A percentile compares a stretch with the other conserved stretches of the same genome.
Conservation (phyloP, 192 early-diverging fungal species). For the Rhizophagus sp. region DNA sequence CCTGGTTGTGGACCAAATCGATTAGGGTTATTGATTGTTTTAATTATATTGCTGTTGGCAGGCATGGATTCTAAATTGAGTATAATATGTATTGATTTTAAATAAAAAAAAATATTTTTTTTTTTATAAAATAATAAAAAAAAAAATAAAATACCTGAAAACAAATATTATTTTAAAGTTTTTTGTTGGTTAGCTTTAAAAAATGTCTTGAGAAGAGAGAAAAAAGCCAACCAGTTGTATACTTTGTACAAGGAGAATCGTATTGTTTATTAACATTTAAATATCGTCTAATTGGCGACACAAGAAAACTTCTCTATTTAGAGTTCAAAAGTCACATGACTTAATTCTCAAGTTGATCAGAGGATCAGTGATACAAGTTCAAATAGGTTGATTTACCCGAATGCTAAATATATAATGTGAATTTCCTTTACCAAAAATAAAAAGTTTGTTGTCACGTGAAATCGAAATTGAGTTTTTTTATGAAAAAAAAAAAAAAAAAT, state of each 20-base stretch:
- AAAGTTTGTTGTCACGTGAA: neutral
- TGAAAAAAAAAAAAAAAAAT: too few species aligned
- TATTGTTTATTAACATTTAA: neutral
- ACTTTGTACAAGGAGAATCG: neutral
- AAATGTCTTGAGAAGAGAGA: neutral
- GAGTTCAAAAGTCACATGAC: neutral
- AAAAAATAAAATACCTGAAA: neutral
- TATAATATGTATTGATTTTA: neutral
- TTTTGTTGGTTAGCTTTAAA: neutral
- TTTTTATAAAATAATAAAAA: neutral
- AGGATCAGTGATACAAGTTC: neutral
- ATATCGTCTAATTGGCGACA: neutral
- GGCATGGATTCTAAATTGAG: neutral
- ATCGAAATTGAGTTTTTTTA: too few species aligned
- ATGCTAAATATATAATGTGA: too few species aligned
- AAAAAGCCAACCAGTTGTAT: neutral
- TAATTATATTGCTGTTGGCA: constrained; percentile 11
- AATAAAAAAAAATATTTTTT: neutral
- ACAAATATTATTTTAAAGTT: neutral
- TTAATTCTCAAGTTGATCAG: neutral
- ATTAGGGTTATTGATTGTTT: constrained; percentile 19
- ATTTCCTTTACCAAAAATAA: too few species aligned
- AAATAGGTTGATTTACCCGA: too few species aligned
- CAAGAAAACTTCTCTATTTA: neutral
- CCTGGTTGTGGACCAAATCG: constrained; percentile 25